Evolutionary conservation across 139 green algal genomes (phyloP), one percentile per base, ranked within the genome.

Genomic region (Closterium sp.): DNA sequence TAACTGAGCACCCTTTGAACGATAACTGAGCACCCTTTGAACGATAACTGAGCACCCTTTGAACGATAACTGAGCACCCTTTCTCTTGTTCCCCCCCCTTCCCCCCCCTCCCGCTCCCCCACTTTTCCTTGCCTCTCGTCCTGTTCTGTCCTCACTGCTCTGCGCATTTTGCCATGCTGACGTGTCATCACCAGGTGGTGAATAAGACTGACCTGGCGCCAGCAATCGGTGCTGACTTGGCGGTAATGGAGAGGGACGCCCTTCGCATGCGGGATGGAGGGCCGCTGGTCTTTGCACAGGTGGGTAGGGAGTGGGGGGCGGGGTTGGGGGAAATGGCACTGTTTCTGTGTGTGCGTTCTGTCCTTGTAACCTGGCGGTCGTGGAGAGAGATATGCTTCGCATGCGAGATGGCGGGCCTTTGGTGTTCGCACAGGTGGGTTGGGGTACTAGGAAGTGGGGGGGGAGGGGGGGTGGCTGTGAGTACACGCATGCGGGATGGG

Each of bases 161-260:
- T 16, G 43, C 23, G 7, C 43, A 69, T 69, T 28, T 16, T 69
- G 0, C 43, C 43, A 69, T 69, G 43, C 43, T 69, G 43, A 69
- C 43, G 43, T 69, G 43, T 12, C 43, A 69, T 69, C 16, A 86
- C 21, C 84, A 93, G 91, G 91, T 95, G 23, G 93, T 96, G 87
- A 96, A 96, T 88, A 96, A 96, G 81, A 94, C 90, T 28, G 94
- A 95, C 38, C 87, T 95, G 21, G 94, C 94, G 86, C 90, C 91
- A 34, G 94, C 94, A 25, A 91, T 96, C 2, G 94, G 94, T 85
- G 94, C 94, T 34, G 91, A 94, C 32, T 84, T 96, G 19, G 84
- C 89, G 3, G 93, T 96, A 9, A 96, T 96, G 94, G 86, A 85
- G 33, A 83, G 91, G 35, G 94, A 96, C 84, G 91, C 85, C 7